A percentile compares a stretch with the other conserved stretches of the same genome.
phyloP scores from a whole-genome alignment of 2,329 filamentous ascomycete genomes.

The Diaporthe destruens region DNA sequence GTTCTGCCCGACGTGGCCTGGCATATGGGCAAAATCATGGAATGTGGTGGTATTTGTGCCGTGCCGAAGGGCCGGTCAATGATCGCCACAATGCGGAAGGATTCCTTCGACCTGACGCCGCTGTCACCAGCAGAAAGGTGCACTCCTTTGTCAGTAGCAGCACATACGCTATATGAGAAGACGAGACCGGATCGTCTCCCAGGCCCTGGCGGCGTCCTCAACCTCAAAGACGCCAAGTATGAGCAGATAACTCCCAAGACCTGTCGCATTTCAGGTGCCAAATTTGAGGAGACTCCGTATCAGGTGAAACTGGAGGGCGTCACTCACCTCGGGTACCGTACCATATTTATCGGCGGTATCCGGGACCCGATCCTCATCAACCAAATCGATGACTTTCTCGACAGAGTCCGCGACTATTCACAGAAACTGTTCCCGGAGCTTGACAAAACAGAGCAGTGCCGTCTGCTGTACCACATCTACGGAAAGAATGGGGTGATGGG shows the following conservation, averaged over 20 bases:
- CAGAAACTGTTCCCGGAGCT: slow-evolving; percentile 5
- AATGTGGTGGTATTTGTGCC: slow-evolving; percentile 8
- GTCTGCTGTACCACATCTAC: neutral
- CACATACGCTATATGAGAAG: slow-evolving; percentile 8
- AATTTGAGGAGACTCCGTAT: neutral
- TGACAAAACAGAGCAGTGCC: neutral
- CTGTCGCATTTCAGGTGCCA: neutral
- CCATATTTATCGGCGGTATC: neutral
- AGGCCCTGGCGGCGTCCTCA: neutral
- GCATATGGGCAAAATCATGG: slow-evolving; percentile 24
- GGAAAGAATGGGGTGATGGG: slow-evolving; percentile 12
- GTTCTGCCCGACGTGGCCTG: neutral
- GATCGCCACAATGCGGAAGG: slow-evolving; percentile 5
- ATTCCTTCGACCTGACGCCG: neutral
- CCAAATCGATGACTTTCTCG: slow-evolving; percentile 6
- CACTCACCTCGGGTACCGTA: slow-evolving; percentile 1
- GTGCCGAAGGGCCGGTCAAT: slow-evolving; percentile 4
- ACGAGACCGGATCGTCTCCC: neutral
- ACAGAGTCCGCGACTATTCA: neutral
- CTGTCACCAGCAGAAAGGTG: neutral
- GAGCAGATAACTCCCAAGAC: slow-evolving; percentile 1
- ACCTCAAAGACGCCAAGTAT: neutral
- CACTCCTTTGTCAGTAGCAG: slow-evolving; percentile 1
- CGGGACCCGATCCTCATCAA: slow-evolving; percentile 3
- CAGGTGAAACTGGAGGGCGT: slow-evolving; percentile 11